Base-by-base conservation (phyloP, 306 rosid genomes). In the Vigna reflexopilosa region DNA sequence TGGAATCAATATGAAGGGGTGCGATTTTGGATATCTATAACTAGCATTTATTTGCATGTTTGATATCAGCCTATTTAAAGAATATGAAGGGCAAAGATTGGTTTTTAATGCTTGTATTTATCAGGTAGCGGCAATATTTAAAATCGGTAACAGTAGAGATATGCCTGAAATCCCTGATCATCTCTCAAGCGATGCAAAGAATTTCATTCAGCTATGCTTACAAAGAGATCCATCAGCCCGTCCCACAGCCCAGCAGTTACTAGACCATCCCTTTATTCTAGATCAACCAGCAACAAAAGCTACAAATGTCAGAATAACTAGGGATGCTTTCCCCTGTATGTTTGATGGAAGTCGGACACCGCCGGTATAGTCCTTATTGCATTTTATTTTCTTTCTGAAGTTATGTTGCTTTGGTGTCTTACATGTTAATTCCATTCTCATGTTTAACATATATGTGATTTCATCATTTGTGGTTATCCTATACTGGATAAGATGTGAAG, bases 1-100 rank as follows among this genome's bases (percentile, higher is more conserved):
- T 96, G 99, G 99, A 91, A 83, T 86, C 96, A 91, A 74, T 96
- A 86, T 61, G 99, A 96, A 89, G 99, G 99, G 99, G 99, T 96
- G 73, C 40, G 97, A 66, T 73, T 62, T 76, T 85, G 65, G 51
- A 81, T 77, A 56, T 73, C 30, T 83, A 80, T 75, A 56, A 75
- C 42, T 24, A 28, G 57, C 51, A 45, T 71, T 40, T 76, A 20
- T 82, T 45, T 26, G 10, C 75, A 16, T 73, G 3, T 77, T 67
- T 82, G 55, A 73, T 72, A 17, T 38, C 38, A 52, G 59, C 63
- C 38, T 65, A 17, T 77, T 76, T 65, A 32, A 63, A 32, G 66
- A 17, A 12, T 78, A 76, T 40, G 64, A 59, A 65, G 83, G 75
- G 20, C 78, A 70, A 84, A 83, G 58, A 14, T 56, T 72, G 58